Evolutionary conservation across 768 basidiomycete genomes (phyloP), one percentile per base, ranked within the genome.

Genomic region (Rhodotorula kratochvilovae): DNA sequence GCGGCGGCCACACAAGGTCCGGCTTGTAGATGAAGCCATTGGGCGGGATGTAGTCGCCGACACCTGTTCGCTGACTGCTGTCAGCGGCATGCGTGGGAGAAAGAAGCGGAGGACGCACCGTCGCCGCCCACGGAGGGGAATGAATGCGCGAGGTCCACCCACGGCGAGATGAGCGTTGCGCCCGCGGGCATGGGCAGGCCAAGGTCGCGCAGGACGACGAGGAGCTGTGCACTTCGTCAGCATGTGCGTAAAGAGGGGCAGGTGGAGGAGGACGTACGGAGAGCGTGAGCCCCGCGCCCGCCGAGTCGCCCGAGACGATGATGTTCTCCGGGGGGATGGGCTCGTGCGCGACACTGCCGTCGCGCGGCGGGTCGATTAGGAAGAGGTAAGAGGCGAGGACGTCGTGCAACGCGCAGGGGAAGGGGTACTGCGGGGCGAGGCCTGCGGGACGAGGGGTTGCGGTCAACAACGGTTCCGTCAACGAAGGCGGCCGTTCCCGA

Each of bases 381-480:
- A 88, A 99, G 13, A 99, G 79, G 77, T 96, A 98, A 12, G 92
- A 88, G 5, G 95, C 91, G 23, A 98, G 78, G 42, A 87, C 82
- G 80, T 98, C 95, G 76, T 95, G 94, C 13, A 97, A 61, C 0
- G 65, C 71, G 69, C 81, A 83, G 3, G 95, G 95, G 80, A 96
- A 97, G 3, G 94, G 94, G 77, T 96, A 98, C 81, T 97, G 95
- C 0, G 95, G 95, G 27, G 95, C 90, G 36, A 94, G 85, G 61
- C 58, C 58, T 59, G 58, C 42, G 15, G 57, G 57, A 25, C 25
- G 27, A 5, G 8, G 3, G 23, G 36, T 36, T 25, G 55, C 12
- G 55, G 54, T 35, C 31, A 39, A 15, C 89, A 86, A 63, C 54
- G 51, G 35, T 29, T 43, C 33, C 13, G 50, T 16, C 13, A 29